A percentile compares a stretch with the other conserved stretches of the same genome.
These are phyloP conservation scores for Solidago caesia DNA, from an alignment of 129 eudicot species.

Conservation along the genomic window DNA sequence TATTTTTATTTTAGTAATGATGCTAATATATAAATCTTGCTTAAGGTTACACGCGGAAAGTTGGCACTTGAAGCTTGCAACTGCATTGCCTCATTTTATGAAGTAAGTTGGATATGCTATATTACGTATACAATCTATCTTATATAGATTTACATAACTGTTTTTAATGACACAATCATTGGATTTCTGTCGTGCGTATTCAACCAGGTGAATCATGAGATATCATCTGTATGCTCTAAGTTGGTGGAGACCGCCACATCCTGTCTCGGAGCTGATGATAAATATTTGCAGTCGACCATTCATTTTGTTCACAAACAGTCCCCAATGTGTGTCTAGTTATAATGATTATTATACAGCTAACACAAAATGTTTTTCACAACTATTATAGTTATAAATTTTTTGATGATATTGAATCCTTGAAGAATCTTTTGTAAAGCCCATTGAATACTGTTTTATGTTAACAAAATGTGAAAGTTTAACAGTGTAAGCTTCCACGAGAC, in stretches of 20 bases:
- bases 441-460: not conserved
- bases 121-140: not conserved
- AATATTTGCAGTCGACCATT: constrained; percentile 49
- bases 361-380: constrained; percentile 11
- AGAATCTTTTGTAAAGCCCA: not conserved
- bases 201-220: constrained; percentile 37
- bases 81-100: constrained; percentile 50
- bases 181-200: not conserved
- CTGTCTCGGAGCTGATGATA: constrained; percentile 50
- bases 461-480: not conserved
- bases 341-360: constrained; percentile 10
- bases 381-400: not conserved
- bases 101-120: constrained; percentile 36
- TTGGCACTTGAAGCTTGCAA: constrained; percentile 85
- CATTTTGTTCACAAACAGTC: constrained; percentile 41
- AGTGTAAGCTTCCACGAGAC: not conserved
- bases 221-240: constrained; percentile 47
- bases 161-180: not conserved
- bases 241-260: constrained; percentile 61
- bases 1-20: not conserved
- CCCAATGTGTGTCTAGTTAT: constrained; percentile 20
- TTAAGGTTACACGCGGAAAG: constrained; percentile 67
- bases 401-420: not conserved
- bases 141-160: not conserved
- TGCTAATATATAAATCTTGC: constrained; percentile 18